Evolutionary conservation across 2,329 filamentous ascomycete species (phyloP), one percentile per base, ranked within the genome.

Genomic region (Penicillium sclerotiorum): DNA sequence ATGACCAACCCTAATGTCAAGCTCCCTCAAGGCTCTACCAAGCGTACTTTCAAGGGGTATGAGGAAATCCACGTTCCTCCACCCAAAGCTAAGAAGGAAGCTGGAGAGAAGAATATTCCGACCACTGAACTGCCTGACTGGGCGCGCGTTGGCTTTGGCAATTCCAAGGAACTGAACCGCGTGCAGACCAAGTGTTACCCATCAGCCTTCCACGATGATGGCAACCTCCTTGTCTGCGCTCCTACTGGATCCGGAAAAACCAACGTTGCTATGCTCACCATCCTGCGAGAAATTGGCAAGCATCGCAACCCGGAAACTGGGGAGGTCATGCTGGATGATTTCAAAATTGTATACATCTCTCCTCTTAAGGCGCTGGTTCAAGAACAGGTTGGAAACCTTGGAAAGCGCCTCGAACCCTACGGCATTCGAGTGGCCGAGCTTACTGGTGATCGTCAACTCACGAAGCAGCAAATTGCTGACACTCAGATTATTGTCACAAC

Each of bases 1-100:
- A 99, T 97, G 93, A 97, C 94, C n/a, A 99, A 99, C 63, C 89
- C 91, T 6, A 96, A 91, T 67, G 94, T 99, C 39, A 88, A 89
- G 56, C 80, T 99, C 17, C 94, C 94, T 0, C 90, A 96, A 68
- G 94, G 94, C 9, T 96, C 94, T 2, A 96, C 90, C 0, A 96
- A 97, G 72, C 84, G 91, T 40, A 90, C 89, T 0, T 96, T 96
- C 76, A 99, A 99, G 72, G 94, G 94, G 27, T 99, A 97, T 61
- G 94, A 99, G 72, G 94, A 99, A 67, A 96, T 97, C 50, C 94
- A 99, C 67, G 92, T 99, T 4, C 94, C 94, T 7, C 84, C 90
- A 5, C 95, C 95, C 1, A 96, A 96, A 75, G 87, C 90, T 61
- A 90, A 88, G 55, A 86, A 82, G 58, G 90, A 95, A 54, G 84